phyloP scores from a whole-genome alignment of 441 rosid species.

The Rhodomyrtus psidioides region DNA sequence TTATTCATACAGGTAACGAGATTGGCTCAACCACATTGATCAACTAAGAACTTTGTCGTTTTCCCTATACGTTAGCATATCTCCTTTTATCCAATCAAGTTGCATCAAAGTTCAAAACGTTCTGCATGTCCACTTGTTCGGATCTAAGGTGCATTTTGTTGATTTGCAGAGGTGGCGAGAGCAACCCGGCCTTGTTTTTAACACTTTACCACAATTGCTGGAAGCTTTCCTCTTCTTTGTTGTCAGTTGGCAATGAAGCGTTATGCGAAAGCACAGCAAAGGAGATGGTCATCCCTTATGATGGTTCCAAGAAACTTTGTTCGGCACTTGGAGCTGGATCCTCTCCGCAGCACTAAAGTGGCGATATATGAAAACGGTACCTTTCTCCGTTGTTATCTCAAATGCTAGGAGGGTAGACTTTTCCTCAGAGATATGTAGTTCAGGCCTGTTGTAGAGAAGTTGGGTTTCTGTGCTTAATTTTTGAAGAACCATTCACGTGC shows the following conservation, averaged over 20 bases:
- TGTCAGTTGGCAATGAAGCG: too few relatives aligned
- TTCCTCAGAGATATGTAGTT: not conserved
- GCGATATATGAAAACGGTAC: constrained; percentile 23
- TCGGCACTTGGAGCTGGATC: not conserved
- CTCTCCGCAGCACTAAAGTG: not conserved
- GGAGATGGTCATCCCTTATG: too few relatives aligned
- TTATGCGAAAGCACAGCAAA: too few relatives aligned
- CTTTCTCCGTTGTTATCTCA: constrained; percentile 23
- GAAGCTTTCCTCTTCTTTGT: too few relatives aligned
- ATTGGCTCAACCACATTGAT: not conserved
- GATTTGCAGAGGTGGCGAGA: constrained; percentile 12
- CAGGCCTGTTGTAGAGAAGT: not conserved
- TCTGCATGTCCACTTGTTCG: not conserved
- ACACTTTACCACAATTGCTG: constrained; percentile 11
- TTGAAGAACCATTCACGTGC: not conserved
- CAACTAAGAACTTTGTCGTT: not conserved
- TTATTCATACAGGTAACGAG: not conserved
- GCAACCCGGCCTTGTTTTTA: constrained; percentile 25
- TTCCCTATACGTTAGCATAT: not conserved
- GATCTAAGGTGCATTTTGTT: not conserved
- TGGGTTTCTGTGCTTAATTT: not conserved
- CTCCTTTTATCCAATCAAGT: not conserved
- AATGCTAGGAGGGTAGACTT: constrained; percentile 18
- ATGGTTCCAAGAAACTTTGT: too few relatives aligned
- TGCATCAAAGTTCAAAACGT: not conserved